Evolutionary conservation across 208 protist genomes (phyloP), one percentile per base, ranked within the genome.

Genomic region (Leishmania mexicana): DNA sequence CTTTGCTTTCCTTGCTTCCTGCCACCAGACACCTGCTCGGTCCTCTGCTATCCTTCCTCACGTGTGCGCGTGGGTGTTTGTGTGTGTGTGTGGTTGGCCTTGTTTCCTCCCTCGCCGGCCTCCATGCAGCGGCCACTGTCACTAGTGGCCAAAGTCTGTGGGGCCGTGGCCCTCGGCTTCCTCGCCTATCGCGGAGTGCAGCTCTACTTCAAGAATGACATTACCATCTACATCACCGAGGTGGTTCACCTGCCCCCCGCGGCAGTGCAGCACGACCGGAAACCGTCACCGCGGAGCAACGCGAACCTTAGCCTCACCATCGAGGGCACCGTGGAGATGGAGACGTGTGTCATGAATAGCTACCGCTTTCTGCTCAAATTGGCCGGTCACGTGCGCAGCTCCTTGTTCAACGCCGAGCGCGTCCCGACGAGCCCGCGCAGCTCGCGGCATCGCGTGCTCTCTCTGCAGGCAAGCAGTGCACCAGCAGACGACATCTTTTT

Each of bases 341-440:
- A 94, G 38, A 95, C 91, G 31, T 92, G 87, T 71, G 76, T 95
- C 51, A 94, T 95, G 92, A 86, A 85, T 57, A 95, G 94, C 77
- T 97, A 95, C 72, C 94, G 92, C 42, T 93, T 95, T 71, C 71
- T 90, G 11, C 83, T 97, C 51, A 94, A 94, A 77, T 86, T 97
- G 35, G 75, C 86, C 47, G 94, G 89, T 0, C 83, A 86, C 65
- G 79, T 94, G 51, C 83, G 89, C 11, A 81, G 80, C 40, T 82
- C 81, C 15, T 47, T 86, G 24, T 84, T 81, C 1, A 71, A 81
- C 13, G 38, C 81, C 51, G 38, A 67, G n/a, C 49, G 53, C 15
- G 54, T 79, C 58, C n/a, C 65, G 51, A 70, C 17, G 21, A 81
- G 76, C 21, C 78, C 75, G 17, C 62, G 81, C 45, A 72, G 77